These are phyloP conservation scores for Alternaria triticimaculans DNA, from an alignment of 2,329 filamentous ascomycete species.

Conservation along the genomic window DNA sequence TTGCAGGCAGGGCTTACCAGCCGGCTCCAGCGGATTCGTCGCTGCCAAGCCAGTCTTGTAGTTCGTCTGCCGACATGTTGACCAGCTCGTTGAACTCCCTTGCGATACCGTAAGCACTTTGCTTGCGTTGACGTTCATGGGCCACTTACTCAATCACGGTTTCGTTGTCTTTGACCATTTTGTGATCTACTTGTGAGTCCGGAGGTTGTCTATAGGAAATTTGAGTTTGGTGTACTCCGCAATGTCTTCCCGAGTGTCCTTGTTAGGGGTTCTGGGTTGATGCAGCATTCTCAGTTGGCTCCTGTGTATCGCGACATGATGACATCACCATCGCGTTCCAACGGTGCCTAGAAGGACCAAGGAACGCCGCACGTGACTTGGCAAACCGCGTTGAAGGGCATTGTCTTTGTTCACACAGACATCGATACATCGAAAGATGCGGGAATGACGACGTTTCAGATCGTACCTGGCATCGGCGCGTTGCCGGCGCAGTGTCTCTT, in stretches of 20 bases:
- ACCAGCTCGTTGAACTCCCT: conserved; percentile 69
- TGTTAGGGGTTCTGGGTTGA: not conserved
- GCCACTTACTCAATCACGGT: conserved; percentile 57
- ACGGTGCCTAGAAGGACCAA: not conserved
- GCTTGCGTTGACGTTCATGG: not conserved
- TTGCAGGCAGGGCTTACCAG: conserved; percentile 50
- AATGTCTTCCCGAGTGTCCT: not conserved
- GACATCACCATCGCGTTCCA: not conserved
- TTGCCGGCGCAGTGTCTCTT: not conserved
- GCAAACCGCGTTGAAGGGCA: not conserved
- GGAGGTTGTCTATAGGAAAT: not conserved
- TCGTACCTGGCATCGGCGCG: not conserved
- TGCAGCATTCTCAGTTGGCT: not conserved
- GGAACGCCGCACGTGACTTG: not conserved
- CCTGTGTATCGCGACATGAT: not conserved
- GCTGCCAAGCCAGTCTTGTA: conserved; percentile 67
- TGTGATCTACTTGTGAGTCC: conserved; percentile 17
- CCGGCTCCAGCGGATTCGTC: conserved; percentile 65
- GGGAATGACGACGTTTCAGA: not conserved
- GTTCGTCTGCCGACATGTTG: conserved; percentile 68
- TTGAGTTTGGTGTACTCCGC: not conserved
- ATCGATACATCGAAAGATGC: not conserved
- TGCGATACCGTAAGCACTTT: conserved; percentile 33
- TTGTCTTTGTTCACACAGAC: not conserved
- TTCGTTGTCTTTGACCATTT: conserved; percentile 60